Percentiles rank a stretch among this genome's conserved stretches.
phyloP scores from a whole-genome alignment of 768 basidiomycete species.

The Macrolepiota dolichaula region DNA sequence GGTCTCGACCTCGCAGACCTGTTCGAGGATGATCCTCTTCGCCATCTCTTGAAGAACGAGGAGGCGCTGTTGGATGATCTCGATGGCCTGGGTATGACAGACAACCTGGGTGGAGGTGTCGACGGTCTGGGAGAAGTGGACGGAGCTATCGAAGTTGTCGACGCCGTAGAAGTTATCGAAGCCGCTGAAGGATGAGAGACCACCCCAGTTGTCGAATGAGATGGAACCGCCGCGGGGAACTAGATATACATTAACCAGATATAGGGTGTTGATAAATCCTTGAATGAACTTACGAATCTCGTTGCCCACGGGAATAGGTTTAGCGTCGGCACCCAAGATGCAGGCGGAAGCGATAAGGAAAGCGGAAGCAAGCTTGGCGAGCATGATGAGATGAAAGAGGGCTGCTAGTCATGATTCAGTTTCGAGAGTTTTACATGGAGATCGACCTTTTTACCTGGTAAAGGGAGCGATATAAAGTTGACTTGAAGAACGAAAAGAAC shows the following conservation, averaged over 20 bases:
- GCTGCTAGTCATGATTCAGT: not conserved
- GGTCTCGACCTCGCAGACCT: constrained; percentile 47
- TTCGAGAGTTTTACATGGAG: not conserved
- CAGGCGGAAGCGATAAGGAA: constrained; percentile 15
- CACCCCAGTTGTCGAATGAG: constrained; percentile 36
- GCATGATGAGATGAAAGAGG: constrained; percentile 12
- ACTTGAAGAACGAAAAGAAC: constrained; percentile 11
- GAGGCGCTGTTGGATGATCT: constrained; percentile 43
- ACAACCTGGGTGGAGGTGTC: constrained; percentile 34
- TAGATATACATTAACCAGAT: not conserved
- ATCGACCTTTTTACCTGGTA: not conserved
- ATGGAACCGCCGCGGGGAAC: not conserved
- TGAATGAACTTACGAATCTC: not conserved
- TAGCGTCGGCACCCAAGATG: constrained; percentile 16
- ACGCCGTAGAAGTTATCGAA: constrained; percentile 46
- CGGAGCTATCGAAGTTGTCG: constrained; percentile 38
- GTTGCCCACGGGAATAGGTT: constrained; percentile 13
- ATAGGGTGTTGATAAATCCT: not conserved
- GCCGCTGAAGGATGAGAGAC: constrained; percentile 29
- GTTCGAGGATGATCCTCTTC: constrained; percentile 43
- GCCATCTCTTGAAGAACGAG: constrained; percentile 43
- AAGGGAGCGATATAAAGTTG: not conserved
- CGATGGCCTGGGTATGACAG: constrained; percentile 33
- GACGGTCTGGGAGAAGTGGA: constrained; percentile 27
- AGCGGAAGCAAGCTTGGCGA: constrained; percentile 18